A percentile compares a stretch with the other conserved stretches of the same genome.
Evolutionary conservation across 441 rosid genomes (phyloP).

Genomic region (Gossypium davidsonii): DNA sequence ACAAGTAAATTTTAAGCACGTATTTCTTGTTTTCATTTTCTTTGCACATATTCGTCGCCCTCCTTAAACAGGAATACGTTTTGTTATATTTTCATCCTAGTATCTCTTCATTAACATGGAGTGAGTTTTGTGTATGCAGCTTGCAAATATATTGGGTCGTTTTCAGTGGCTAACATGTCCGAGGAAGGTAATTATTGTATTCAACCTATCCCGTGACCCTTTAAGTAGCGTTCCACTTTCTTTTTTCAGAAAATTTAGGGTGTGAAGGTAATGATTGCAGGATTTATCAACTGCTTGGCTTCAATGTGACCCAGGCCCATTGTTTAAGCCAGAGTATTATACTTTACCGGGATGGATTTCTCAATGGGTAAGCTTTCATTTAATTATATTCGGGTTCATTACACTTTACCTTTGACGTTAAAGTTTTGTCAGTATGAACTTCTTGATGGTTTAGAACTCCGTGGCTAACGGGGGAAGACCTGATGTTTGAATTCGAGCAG

Average conservation of each 20-base stretch:
- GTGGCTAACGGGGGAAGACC: neutral
- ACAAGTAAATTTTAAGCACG: neutral
- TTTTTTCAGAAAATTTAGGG: slow-evolving; percentile 8
- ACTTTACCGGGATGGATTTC: slow-evolving; percentile 49
- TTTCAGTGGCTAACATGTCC: slow-evolving; percentile 89
- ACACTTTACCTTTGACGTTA: neutral
- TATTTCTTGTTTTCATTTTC: neutral
- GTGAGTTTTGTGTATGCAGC: slow-evolving; percentile 39
- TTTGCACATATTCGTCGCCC: neutral
- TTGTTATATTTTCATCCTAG: neutral
- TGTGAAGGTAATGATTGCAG: slow-evolving; percentile 28
- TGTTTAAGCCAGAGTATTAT: slow-evolving; percentile 58
- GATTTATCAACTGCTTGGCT: slow-evolving; percentile 91
- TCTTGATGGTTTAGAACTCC: neutral
- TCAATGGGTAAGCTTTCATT: slow-evolving; percentile 39
- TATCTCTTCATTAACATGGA: neutral
- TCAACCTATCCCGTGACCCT: neutral
- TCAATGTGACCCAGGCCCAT: slow-evolving; percentile 80
- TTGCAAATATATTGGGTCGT: slow-evolving; percentile 75
- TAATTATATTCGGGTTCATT: neutral
- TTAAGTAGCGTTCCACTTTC: neutral
- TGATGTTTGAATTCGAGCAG: neutral
- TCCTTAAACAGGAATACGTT: neutral
- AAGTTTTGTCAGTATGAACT: neutral
- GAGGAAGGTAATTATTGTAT: slow-evolving; percentile 54